Conservation (phyloP, 345 rosid genomes). For the thale cress (Arabidopsis thaliana) region TAIR10.1 NC_003075.7:9120001-9120500, state of each 20-base stretch:
- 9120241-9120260: constrained; percentile 4
- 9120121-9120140: not conserved
- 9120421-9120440: not conserved
- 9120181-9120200: not conserved
- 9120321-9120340: constrained; percentile 36
- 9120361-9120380: not conserved
- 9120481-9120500: not conserved
- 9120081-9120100: not conserved
- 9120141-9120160: not conserved
- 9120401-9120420: not conserved
- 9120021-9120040: not conserved
- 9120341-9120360: constrained; percentile 29
- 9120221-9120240: not conserved
- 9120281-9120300: constrained; percentile 27
- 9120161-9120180: not conserved
- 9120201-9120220: not conserved
- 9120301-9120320: not conserved
- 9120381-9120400: not conserved
- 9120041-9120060: not conserved
- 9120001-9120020: not conserved
- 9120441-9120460: not conserved
- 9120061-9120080: not conserved
- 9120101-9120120: not conserved
- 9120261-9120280: constrained; percentile 33
- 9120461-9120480: not conserved